Evolutionary conservation across 2,329 filamentous ascomycete genomes (phyloP).

Genomic region (Ilyonectria destructans): DNA sequence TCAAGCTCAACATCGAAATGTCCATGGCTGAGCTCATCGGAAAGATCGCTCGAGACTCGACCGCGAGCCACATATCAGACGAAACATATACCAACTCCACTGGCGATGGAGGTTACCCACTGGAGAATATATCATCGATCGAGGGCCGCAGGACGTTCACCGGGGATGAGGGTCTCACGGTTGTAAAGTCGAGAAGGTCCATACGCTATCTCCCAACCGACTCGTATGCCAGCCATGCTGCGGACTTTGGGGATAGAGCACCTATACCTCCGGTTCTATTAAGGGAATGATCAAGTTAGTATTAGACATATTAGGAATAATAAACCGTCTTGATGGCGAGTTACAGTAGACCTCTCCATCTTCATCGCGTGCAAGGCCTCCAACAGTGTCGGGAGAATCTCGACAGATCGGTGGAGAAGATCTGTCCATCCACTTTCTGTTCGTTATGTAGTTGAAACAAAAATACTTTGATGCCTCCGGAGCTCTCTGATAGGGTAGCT

Average conservation of each 20-base stretch:
- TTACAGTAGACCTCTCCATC: not conserved
- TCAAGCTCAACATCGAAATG: constrained; percentile 71
- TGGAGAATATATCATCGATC: constrained; percentile 9
- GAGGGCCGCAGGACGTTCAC: constrained; percentile 26
- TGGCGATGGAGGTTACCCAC: constrained; percentile 33
- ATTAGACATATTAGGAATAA: not conserved
- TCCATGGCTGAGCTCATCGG: constrained; percentile 68
- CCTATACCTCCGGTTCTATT: not conserved
- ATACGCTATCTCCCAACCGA: constrained; percentile 16
- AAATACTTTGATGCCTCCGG: too few species aligned
- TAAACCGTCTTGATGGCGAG: not conserved
- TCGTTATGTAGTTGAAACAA: too few species aligned
- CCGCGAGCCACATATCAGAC: constrained; percentile 37
- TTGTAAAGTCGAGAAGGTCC: constrained; percentile 36
- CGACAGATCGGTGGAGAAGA: too few species aligned
- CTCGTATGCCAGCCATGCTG: constrained; percentile 1
- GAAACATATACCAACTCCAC: constrained; percentile 39
- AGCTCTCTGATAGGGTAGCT: too few species aligned
- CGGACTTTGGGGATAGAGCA: not conserved
- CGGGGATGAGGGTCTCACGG: not conserved
- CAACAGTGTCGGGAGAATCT: too few species aligned
- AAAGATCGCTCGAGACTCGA: constrained; percentile 52
- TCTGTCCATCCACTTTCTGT: too few species aligned
- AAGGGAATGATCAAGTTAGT: not conserved
- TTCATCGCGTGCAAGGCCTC: too few species aligned